Evolutionary conservation across 495 filamentous ascomycete species (phyloP).

Genomic region (Lentithecium fluviatile): DNA sequence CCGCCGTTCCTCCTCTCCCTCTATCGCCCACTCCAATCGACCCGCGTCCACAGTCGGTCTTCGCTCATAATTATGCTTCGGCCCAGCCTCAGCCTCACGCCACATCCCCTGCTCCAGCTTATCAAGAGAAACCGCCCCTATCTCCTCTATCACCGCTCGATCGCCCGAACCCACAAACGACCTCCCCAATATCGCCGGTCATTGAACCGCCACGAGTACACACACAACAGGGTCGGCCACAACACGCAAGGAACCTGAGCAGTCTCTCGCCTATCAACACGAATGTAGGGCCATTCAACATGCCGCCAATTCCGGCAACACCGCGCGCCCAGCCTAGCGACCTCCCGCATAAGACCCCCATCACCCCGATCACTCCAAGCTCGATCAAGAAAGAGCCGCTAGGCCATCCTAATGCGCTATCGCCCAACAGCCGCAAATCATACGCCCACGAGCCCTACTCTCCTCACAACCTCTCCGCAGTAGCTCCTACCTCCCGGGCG

Average conservation of each 20-base stretch:
- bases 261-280: constrained; percentile 27
- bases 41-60: constrained; percentile 25
- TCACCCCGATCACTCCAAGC: constrained; percentile 22
- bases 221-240: background rate
- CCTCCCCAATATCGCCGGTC: constrained; percentile 14
- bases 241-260: constrained; percentile 18
- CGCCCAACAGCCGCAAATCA: constrained; percentile 12
- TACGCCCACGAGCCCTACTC: constrained; percentile 24
- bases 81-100: constrained; percentile 18
- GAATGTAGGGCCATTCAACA: constrained; percentile 10
- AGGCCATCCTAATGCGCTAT: constrained; percentile 5
- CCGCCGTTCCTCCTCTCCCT: constrained; percentile 13
- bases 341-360: constrained; percentile 23
- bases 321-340: constrained; percentile 6
- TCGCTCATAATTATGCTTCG: constrained; percentile 2
- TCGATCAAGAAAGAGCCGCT: constrained; percentile 18
- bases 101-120: constrained; percentile 7
- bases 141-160: constrained; percentile 16
- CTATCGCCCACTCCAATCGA: constrained; percentile 20
- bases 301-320: constrained; percentile 15
- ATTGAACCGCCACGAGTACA: constrained; percentile 10
- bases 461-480: constrained; percentile 19
- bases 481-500: background rate
- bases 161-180: background rate
- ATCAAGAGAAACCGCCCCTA: constrained; percentile 11